Evolutionary conservation across 495 filamentous ascomycete genomes (phyloP), one percentile per base, ranked within the genome.

Genomic region (Parathielavia hyrcaniae): DNA sequence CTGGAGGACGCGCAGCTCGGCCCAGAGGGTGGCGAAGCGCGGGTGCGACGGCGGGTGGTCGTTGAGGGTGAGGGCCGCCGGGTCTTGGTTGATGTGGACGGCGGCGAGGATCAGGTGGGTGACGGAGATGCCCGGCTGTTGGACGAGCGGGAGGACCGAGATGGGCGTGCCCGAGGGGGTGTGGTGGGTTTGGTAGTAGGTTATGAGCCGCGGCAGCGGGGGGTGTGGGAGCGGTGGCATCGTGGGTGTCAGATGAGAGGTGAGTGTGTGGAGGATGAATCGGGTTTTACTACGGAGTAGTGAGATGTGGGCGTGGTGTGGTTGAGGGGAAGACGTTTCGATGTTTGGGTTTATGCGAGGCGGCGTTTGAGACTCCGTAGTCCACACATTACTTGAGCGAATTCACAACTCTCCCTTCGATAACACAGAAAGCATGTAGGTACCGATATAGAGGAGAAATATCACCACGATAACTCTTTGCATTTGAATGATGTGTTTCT

Each of bases 51-150:
- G 84, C 4, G 77, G 77, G 62, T 90, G 84, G 74, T 95, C 83
- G 65, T 95, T 95, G 45, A 91, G 81, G 1, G 84, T 87, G 59
- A 91, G 78, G 50, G 78, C 68, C 30, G 81, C 71, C 0, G 76
- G 66, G 48, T 79, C 76, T 59, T 86, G 79, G 65, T 92, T 91
- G 67, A 93, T 73, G 67, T 93, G 89, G 52, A 95, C 82, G 4
- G 89, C 88, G 9, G 88, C 89, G 45, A 95, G 65, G 56, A 90
- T 89, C 36, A 91, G 62, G 65, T 93, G 89, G 0, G 88, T 90
- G 51, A 86, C 71, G 2, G 62, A 57, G 48, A 80, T 79, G 36
- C 65, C 64, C 5, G 74, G 71, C n/a, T 83, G 72, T 2, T 80
- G 78, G 58, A 90, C 62, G 39, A 95, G 80, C 0, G 87, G 87